Base-by-base conservation (phyloP, 108 stramenopile species). In the Bacterosira constricta region DNA sequence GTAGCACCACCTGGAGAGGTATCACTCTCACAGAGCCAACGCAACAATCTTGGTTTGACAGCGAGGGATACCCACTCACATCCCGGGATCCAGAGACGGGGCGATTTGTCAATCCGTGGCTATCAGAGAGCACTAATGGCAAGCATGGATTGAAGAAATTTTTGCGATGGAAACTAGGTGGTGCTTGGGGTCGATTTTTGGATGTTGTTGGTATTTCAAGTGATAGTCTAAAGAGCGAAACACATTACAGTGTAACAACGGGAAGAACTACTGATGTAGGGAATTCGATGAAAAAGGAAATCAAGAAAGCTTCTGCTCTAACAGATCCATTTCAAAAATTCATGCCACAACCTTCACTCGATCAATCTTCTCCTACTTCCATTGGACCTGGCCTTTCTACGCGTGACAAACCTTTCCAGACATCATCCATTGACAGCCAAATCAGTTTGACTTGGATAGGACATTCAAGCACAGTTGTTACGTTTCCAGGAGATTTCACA, bases 31-130 rank as follows among this genome's bases (percentile, higher is more conserved):
- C 83, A 1, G 91, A 92, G 72, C 88, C 88, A 44, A 71, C 82
- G 6, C 39, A 85, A 64, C 26, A 46, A 25, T 76, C 82, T 0
- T 91, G 93, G 90, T 94, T 94, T 60, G 90, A 91, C 61, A 25
- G 51, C 3, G 81, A 75, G 17, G 93, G 93, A 4, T 86, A 85
- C 70, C 93, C 93, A 0, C 66, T 89, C 34, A 87, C 90, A 2
- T 77, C 86, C 21, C 77, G 86, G 12, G 90, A 91, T 47, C 77
- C 74, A 0, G 62, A 67, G 12, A 82, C 87, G 17, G 90, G 90
- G 2, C 79, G 93, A 52, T 94, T 84, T 76, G 90, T 94, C 35
- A 94, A 94, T 81, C 93, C 93, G 23, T 94, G 93, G 93, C 63
- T 59, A 15, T 87, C 85, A 4, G 82, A 87, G 64, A 84, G 80